Percentiles rank a stretch among this genome's conserved stretches.
These are phyloP conservation scores for Candida nitratophila DNA, from an alignment of 805 yeast genomes.

Conservation along the genomic window DNA sequence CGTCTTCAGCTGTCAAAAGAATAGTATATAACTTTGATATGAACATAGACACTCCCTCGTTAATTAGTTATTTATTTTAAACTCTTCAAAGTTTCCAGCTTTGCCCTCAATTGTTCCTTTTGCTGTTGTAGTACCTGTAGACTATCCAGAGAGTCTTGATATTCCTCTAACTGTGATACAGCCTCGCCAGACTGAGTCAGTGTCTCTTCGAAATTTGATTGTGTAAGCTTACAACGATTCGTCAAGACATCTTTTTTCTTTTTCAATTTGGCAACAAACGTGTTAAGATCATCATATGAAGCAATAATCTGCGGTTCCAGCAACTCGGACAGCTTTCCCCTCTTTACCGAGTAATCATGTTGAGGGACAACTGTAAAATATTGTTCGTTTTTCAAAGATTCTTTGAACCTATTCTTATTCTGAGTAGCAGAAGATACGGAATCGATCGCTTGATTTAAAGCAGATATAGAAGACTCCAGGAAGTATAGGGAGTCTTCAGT, in stretches of 20 bases:
- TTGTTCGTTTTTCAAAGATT: constrained; percentile 35
- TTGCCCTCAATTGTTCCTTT: constrained; percentile 3
- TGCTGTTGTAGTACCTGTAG: not conserved
- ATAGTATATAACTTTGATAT: not conserved
- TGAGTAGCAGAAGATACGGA: constrained; percentile 16
- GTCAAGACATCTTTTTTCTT: constrained; percentile 18
- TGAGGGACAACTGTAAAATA: constrained; percentile 48
- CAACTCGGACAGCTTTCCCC: constrained; percentile 27
- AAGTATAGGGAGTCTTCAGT: not conserved
- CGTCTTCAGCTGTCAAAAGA: not conserved
- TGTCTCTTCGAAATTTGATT: not conserved
- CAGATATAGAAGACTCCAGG: not conserved
- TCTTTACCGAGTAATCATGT: constrained; percentile 35
- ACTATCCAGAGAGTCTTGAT: no score
- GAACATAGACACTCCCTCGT: no score
- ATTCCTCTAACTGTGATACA: not conserved
- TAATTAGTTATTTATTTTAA: no score
- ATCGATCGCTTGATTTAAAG: not conserved
- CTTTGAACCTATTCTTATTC: constrained; percentile 33
- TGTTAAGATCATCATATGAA: constrained; percentile 25
- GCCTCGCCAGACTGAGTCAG: not conserved
- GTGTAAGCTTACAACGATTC: not conserved
- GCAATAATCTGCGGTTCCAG: constrained; percentile 35
- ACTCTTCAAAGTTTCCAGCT: no score
- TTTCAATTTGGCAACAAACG: constrained; percentile 27